phyloP scores from a whole-genome alignment of 75 land plant genomes.

The Pseudotsuga menziesii region DNA sequence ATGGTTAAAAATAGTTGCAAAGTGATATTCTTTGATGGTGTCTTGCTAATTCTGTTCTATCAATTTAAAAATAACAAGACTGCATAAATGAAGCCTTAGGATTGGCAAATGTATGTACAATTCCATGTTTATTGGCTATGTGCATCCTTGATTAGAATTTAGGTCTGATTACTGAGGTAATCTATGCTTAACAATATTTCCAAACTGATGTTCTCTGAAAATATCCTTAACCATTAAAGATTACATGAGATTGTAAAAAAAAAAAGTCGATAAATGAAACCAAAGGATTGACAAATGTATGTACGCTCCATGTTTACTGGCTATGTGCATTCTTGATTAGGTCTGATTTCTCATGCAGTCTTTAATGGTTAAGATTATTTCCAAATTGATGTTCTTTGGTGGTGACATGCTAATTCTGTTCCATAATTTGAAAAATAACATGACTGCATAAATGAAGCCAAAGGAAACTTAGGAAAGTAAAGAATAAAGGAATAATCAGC shows the following conservation, averaged over 20 bases:
- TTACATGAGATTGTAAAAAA: neutral
- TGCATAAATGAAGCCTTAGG: neutral
- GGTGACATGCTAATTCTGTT: neutral
- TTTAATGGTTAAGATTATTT: neutral
- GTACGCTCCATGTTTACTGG: neutral
- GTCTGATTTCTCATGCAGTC: neutral
- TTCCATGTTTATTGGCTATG: neutral
- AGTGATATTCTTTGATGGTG: neutral
- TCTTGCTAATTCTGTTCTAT: neutral
- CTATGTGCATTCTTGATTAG: neutral
- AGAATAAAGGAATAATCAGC: neutral
- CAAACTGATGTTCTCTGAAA: neutral
- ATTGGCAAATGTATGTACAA: neutral
- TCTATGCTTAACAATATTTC: neutral
- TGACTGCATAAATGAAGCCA: neutral
- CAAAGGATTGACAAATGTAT: neutral
- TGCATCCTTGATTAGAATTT: neutral
- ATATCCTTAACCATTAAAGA: neutral
- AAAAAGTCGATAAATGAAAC: neutral
- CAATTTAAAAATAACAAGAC: neutral
- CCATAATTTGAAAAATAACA: neutral
- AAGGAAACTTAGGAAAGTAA: neutral
- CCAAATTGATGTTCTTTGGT: neutral
- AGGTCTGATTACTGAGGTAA: neutral
- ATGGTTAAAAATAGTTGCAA: neutral